Evolutionary conservation across 805 yeast genomes (phyloP).

Genomic region (Wickerhamomyces alni): DNA sequence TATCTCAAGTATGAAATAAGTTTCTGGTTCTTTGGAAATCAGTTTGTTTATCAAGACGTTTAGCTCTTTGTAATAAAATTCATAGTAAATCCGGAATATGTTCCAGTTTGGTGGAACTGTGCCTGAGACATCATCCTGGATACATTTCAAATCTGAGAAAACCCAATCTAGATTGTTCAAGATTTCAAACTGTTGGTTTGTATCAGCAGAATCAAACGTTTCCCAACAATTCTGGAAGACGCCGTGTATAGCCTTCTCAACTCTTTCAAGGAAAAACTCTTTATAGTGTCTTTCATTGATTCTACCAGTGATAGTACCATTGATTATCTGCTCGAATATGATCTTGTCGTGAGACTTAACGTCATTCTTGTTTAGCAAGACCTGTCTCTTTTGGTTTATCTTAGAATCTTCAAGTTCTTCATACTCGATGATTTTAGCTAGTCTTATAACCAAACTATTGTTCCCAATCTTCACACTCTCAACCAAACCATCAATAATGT

Average conservation of each 20-base stretch:
- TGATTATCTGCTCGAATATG: constrained; percentile 32
- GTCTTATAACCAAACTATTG: constrained; percentile 56
- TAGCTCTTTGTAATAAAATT: constrained; percentile 61
- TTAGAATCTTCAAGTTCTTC: constrained; percentile 79
- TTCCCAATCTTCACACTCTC: constrained; percentile 72
- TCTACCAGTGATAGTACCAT: constrained; percentile 37
- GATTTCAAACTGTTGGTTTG: constrained; percentile 38
- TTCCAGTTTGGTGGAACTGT: constrained; percentile 75
- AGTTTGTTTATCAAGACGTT: constrained; percentile 59
- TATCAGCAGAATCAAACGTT: constrained; percentile 40
- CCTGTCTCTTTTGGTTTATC: constrained; percentile 29
- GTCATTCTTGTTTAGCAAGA: constrained; percentile 25
- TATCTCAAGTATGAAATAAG: constrained; percentile 65
- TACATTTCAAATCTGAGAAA: constrained; percentile 69
- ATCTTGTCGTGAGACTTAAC: constrained; percentile 21
- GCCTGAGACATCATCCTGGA: constrained; percentile 48
- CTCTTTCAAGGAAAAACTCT: constrained; percentile 49
- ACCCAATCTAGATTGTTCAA: constrained; percentile 77
- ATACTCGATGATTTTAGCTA: constrained; percentile 70
- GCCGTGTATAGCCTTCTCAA: constrained; percentile 55
- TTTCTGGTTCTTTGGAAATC: constrained; percentile 71
- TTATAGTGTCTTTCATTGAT: constrained; percentile 52
- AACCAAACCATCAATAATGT: constrained; percentile 61
- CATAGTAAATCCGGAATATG: constrained; percentile 53
- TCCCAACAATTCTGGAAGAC: constrained; percentile 63